phyloP scores from a whole-genome alignment of 805 yeast genomes.

The Kuraishia piskuri region DNA sequence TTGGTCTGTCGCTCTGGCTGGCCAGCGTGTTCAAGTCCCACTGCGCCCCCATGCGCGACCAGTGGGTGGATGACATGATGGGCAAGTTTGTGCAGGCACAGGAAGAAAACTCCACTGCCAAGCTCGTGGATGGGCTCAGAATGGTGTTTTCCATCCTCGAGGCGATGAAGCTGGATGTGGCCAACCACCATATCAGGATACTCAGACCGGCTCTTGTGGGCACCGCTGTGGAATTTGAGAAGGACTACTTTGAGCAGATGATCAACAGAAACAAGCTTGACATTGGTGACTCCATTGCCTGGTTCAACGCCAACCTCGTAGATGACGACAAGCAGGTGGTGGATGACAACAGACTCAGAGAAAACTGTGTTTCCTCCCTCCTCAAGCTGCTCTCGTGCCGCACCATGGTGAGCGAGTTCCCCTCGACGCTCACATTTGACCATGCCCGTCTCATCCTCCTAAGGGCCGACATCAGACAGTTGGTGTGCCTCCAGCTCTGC shows the following conservation, averaged over 20 bases:
- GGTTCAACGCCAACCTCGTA: constrained; percentile 43
- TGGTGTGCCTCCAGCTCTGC: constrained; percentile 74
- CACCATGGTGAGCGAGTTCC: constrained; percentile 75
- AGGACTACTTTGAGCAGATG: constrained; percentile 62
- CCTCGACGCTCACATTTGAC: constrained; percentile 77
- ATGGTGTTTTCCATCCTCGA: constrained; percentile 77
- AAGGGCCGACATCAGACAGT: constrained; percentile 79
- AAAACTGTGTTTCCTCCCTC: constrained; percentile 41
- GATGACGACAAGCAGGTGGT: constrained; percentile 9
- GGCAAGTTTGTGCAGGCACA: constrained; percentile 41
- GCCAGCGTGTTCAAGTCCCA: constrained; percentile 74
- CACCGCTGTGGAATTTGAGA: constrained; percentile 83
- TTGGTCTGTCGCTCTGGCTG: constrained; percentile 64
- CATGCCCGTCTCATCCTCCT: constrained; percentile 68
- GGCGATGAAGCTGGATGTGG: constrained; percentile 92
- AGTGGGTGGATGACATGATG: constrained; percentile 82
- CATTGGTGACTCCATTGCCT: constrained; percentile 49
- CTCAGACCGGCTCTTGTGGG: constrained; percentile 77
- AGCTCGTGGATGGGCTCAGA: constrained; percentile 68
- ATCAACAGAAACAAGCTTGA: constrained; percentile 48
- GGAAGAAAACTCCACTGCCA: constrained; percentile 30
- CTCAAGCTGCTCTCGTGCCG: constrained; percentile 66
- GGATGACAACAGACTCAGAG: constrained; percentile 20
- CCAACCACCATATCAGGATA: constrained; percentile 86
- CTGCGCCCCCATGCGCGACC: constrained; percentile 94